These are phyloP conservation scores for Hanseniaspora lindneri DNA, from an alignment of 805 yeast genomes.

Conservation along the genomic window DNA sequence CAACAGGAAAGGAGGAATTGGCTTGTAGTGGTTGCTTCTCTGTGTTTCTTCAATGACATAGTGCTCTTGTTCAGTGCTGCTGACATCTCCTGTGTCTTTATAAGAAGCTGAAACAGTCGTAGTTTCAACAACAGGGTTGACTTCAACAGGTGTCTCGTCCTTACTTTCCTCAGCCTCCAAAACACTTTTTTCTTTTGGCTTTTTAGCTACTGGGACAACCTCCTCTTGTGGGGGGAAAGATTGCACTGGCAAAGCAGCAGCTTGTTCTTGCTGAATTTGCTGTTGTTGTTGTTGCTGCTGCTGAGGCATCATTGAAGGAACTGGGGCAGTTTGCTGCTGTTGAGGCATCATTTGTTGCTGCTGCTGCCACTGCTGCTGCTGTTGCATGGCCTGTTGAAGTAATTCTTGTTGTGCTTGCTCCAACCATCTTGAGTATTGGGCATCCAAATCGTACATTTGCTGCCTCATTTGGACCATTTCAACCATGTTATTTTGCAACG, in stretches of 20 bases:
- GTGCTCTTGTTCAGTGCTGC: slow-evolving; percentile 21
- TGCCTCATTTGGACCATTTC: slow-evolving; percentile 14
- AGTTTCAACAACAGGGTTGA: slow-evolving; percentile 7
- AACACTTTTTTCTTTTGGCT: too few species aligned
- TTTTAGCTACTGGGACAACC: slow-evolving; percentile 17
- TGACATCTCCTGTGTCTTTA: background rate
- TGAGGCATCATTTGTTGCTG: slow-evolving; percentile 12
- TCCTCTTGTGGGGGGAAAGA: slow-evolving; percentile 17
- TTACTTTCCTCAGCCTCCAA: too few species aligned
- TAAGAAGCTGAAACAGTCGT: slow-evolving; percentile 8
- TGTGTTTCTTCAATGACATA: slow-evolving; percentile 33
- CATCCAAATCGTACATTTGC: slow-evolving; percentile 15
- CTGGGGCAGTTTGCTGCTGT: slow-evolving; percentile 9
- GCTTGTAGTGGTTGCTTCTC: slow-evolving; percentile 47
- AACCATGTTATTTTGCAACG: slow-evolving; percentile 14
- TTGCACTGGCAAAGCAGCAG: slow-evolving; percentile 8
- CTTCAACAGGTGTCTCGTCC: too few species aligned
- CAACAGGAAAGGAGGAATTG: slow-evolving; percentile 66
- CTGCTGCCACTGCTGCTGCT: slow-evolving; percentile 17
- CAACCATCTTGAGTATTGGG: slow-evolving; percentile 15
- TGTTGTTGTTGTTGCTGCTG: slow-evolving; percentile 3
- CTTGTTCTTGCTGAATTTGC: background rate
- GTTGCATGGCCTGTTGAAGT: slow-evolving; percentile 19
- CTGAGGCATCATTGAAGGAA: background rate
- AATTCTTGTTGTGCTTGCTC: slow-evolving; percentile 18